Conservation (phyloP, 768 basidiomycete species). For the Kwoniella botswanensis region DNA sequence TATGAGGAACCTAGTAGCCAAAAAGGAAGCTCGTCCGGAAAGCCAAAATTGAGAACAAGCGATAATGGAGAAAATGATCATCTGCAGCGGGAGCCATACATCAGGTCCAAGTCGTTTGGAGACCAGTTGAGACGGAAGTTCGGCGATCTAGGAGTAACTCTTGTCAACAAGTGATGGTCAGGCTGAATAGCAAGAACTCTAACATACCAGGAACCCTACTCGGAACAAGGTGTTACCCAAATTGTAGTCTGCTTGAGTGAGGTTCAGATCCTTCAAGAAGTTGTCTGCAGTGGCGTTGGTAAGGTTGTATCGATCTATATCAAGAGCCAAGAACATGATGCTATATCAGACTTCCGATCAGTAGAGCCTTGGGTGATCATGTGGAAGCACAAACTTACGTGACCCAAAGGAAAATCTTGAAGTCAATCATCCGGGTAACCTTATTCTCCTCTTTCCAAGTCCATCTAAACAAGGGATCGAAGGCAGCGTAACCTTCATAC, state of each 20-base stretch:
- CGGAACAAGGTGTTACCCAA: slow-evolving; percentile 66
- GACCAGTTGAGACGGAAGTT: slow-evolving; percentile 71
- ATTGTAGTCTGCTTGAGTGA: slow-evolving; percentile 62
- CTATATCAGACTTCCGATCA: slow-evolving; percentile 5
- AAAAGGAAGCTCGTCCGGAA: slow-evolving; percentile 64
- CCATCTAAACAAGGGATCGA: slow-evolving; percentile 72
- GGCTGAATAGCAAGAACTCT: too few species aligned
- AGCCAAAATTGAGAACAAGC: slow-evolving; percentile 69
- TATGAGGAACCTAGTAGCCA: slow-evolving; percentile 61
- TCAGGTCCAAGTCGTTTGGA: slow-evolving; percentile 73
- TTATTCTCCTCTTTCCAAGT: slow-evolving; percentile 72
- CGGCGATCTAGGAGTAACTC: slow-evolving; percentile 58
- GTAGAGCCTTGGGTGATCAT: background rate
- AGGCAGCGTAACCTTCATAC: slow-evolving; percentile 61
- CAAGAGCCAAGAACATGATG: slow-evolving; percentile 67
- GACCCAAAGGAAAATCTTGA: slow-evolving; percentile 62
- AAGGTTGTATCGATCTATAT: slow-evolving; percentile 64
- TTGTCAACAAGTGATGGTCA: background rate
- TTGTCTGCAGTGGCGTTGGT: slow-evolving; percentile 73
- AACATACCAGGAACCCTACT: slow-evolving; percentile 48
- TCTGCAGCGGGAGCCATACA: slow-evolving; percentile 59
- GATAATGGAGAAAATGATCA: slow-evolving; percentile 64
- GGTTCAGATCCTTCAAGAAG: slow-evolving; percentile 67
- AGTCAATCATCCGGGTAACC: slow-evolving; percentile 65
- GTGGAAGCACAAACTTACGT: background rate